Evolutionary conservation across 1,284 basidiomycete genomes (phyloP).

Genomic region (Cryptococcus sp.): DNA sequence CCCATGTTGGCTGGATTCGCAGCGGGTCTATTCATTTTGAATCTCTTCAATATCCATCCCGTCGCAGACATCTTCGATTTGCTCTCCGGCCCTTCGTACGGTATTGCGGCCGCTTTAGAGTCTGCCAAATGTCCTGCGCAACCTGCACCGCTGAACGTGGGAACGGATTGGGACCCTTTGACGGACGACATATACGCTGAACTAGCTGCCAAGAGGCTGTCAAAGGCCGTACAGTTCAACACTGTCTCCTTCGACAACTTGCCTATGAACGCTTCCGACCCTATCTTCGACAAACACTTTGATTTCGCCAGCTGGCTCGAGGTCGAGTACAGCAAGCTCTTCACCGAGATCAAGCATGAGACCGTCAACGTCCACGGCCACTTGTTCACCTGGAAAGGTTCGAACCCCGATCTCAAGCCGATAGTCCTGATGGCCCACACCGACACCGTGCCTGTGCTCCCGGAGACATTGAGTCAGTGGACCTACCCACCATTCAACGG

Average conservation of each 20-base stretch:
- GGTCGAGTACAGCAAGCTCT: conserved; percentile 50
- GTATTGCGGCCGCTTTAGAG: conserved; percentile 11
- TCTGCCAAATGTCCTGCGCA: conserved; percentile 43
- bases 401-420: conserved; percentile 46
- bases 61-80: conserved; percentile 2
- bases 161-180: conserved; percentile 41
- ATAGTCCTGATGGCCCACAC: conserved; percentile 56
- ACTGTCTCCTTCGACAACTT: conserved; percentile 55
- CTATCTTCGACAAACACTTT: conserved; percentile 48
- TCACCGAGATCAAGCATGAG: conserved; percentile 48
- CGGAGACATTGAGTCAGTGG: conserved; percentile 57
- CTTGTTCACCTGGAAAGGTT: conserved; percentile 56
- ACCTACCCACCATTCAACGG: conserved; percentile 58
- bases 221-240: conserved; percentile 49
- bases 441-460: conserved; percentile 59
- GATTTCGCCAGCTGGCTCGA: conserved; percentile 52
- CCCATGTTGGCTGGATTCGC: background rate
- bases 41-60: background rate
- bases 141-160: conserved; percentile 34
- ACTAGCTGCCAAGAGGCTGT: conserved; percentile 43
- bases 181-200: conserved; percentile 38
- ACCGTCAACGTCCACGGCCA: conserved; percentile 54
- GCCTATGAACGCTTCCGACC: conserved; percentile 41
- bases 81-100: background rate
- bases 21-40: background rate